phyloP scores from a whole-genome alignment of 2,329 filamentous ascomycete species.

The Fusarium verticillioides region DNA sequence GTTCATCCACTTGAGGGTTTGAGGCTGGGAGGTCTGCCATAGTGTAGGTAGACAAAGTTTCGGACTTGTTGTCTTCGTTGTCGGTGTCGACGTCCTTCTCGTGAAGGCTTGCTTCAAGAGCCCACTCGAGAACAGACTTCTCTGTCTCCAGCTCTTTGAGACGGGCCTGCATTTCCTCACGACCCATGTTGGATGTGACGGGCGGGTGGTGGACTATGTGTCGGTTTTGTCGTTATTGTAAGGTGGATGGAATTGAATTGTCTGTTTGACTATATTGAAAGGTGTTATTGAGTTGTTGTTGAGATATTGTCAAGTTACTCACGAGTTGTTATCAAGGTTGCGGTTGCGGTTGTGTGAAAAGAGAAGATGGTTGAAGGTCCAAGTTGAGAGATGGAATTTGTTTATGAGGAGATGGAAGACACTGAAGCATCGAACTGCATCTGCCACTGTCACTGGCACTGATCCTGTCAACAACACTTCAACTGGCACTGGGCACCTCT shows the following conservation, averaged over 20 bases:
- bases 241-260: too few relatives aligned
- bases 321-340: not conserved
- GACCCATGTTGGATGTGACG: not conserved
- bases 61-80: not conserved
- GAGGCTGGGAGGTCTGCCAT: not conserved
- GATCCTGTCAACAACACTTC: rapidly evolving
- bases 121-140: not conserved
- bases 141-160: not conserved
- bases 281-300: not conserved
- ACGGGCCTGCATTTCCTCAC: not conserved
- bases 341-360: not conserved
- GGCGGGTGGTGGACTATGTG: not conserved
- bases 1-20: not conserved
- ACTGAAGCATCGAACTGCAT: not conserved
- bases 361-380: not conserved
- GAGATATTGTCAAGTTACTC: not conserved
- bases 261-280: rapidly evolving
- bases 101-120: not conserved
- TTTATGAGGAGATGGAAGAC: not conserved
- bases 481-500: not conserved
- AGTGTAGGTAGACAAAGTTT: not conserved
- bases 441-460: not conserved
- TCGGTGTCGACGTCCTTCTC: not conserved
- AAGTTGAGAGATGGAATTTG: not conserved
- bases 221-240: not conserved